These are phyloP conservation scores for Physaria fendleri DNA, from an alignment of 345 rosid species.

Conservation along the genomic window DNA sequence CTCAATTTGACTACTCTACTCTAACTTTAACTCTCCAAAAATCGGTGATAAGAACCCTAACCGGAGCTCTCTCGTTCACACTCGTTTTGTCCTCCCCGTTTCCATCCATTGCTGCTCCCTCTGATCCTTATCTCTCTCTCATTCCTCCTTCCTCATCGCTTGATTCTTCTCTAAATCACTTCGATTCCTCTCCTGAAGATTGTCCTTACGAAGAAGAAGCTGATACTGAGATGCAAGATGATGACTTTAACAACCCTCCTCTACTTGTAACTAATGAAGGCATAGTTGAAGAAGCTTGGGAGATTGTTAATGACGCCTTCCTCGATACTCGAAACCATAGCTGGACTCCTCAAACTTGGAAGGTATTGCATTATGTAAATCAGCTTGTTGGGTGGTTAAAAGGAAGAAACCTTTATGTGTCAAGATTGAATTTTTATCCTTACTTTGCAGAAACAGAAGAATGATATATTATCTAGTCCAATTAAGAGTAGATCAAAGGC, in stretches of 20 bases:
- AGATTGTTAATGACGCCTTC: constrained; percentile 71
- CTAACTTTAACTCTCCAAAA: constrained; percentile 29
- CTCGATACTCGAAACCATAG: constrained; percentile 43
- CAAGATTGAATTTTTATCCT: neutral
- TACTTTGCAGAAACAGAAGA: constrained; percentile 52
- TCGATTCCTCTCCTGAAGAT: constrained; percentile 30
- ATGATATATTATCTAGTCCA: constrained; percentile 45
- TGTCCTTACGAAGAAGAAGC: constrained; percentile 53
- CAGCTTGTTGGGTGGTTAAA: constrained; percentile 11
- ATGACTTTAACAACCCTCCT: constrained; percentile 32
- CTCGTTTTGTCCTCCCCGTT: constrained; percentile 52
- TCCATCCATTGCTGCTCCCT: constrained; percentile 33
- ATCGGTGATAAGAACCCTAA: constrained; percentile 33
- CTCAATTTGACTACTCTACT: neutral
- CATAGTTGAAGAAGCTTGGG: constrained; percentile 93
- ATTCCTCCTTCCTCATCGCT: constrained; percentile 19
- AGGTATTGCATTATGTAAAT: constrained; percentile 36
- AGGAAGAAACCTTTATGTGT: constrained; percentile 8
- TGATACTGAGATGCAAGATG: constrained; percentile 33
- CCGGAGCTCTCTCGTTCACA: constrained; percentile 56
- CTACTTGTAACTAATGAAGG: constrained; percentile 47
- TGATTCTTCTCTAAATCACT: constrained; percentile 20
- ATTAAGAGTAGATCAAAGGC: constrained; percentile 76
- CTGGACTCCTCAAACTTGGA: constrained; percentile 74
- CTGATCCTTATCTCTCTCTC: constrained; percentile 32